Conservation (phyloP, 495 filamentous ascomycete genomes). For the Aspergillus ostianus region DNA sequence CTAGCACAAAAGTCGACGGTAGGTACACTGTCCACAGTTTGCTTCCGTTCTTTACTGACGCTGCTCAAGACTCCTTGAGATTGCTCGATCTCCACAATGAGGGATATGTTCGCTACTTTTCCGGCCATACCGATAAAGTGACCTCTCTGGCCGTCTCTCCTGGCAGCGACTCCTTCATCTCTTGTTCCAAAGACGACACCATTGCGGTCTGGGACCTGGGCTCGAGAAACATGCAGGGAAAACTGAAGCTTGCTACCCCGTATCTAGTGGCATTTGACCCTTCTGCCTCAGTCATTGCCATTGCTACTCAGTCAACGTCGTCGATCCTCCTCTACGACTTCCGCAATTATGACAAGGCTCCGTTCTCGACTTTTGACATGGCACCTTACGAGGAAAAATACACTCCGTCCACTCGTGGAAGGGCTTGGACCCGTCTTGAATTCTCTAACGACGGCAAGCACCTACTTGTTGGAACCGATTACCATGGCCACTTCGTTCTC, state of each 20-base stretch:
- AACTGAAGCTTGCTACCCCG: constrained; percentile 71
- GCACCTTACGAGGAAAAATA: constrained; percentile 56
- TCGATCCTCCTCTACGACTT: constrained; percentile 87
- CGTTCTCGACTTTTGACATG: constrained; percentile 84
- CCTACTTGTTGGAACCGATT: constrained; percentile 76
- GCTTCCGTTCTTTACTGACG: constrained; percentile 6
- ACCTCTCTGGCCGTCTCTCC: constrained; percentile 66
- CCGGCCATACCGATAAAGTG: constrained; percentile 78
- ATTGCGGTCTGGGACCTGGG: constrained; percentile 81
- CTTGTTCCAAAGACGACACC: constrained; percentile 83
- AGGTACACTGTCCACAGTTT: constrained; percentile 13
- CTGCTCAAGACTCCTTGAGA: constrained; percentile 66
- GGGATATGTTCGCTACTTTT: constrained; percentile 91
- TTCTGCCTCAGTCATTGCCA: constrained; percentile 83
- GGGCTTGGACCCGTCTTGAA: constrained; percentile 79
- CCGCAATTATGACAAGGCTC: constrained; percentile 85
- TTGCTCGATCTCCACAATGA: constrained; percentile 95
- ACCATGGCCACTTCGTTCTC: constrained; percentile 78
- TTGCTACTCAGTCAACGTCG: constrained; percentile 76
- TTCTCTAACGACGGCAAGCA: constrained; percentile 94
- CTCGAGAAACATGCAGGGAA: constrained; percentile 70
- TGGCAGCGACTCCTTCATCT: constrained; percentile 84
- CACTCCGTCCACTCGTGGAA: constrained; percentile 47
- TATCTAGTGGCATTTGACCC: constrained; percentile 86
- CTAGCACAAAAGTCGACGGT: constrained; percentile 87